These are phyloP conservation scores for Tolypocladium pustulatum DNA, from an alignment of 2,329 filamentous ascomycete genomes.

Conservation along the genomic window DNA sequence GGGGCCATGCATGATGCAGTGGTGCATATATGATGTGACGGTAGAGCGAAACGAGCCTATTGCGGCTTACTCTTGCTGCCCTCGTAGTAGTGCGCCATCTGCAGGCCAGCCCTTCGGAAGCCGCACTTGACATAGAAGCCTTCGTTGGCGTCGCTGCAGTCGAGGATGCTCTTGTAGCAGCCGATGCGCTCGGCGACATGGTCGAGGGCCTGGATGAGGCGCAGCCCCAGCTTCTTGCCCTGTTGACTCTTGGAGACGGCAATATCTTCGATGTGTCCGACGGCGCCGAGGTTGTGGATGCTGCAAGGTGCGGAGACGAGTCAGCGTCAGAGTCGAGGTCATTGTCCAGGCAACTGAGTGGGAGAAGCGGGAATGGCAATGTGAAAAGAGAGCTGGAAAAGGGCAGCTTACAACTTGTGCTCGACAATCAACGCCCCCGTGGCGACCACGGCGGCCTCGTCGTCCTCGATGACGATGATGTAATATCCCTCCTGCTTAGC, in stretches of 20 bases:
- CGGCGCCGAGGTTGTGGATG: conserved; percentile 70
- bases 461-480: conserved; percentile 74
- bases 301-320: conserved; percentile 24
- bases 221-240: conserved; percentile 88
- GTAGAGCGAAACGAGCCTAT: conserved; percentile 8
- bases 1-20: neutral
- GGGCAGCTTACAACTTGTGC: conserved; percentile 67
- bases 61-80: conserved; percentile 35
- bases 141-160: conserved; percentile 93
- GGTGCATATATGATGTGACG: neutral
- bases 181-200: conserved; percentile 78
- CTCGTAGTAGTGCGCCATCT: conserved; percentile 96
- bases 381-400: neutral
- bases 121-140: conserved; percentile 98
- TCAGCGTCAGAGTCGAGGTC: conserved; percentile 4
- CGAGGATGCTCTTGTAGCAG: conserved; percentile 95
- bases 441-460: conserved; percentile 62
- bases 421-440: conserved; percentile 87
- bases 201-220: conserved; percentile 90
- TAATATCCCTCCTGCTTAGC: conserved; percentile 68
- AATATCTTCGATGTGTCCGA: conserved; percentile 97
- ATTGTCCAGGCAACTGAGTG: no score
- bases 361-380: no score
- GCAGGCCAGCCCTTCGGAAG: conserved; percentile 79
- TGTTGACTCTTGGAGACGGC: conserved; percentile 91